Evolutionary conservation across 2,329 filamentous ascomycete species (phyloP).

Genomic region (Penicillium sp.): DNA sequence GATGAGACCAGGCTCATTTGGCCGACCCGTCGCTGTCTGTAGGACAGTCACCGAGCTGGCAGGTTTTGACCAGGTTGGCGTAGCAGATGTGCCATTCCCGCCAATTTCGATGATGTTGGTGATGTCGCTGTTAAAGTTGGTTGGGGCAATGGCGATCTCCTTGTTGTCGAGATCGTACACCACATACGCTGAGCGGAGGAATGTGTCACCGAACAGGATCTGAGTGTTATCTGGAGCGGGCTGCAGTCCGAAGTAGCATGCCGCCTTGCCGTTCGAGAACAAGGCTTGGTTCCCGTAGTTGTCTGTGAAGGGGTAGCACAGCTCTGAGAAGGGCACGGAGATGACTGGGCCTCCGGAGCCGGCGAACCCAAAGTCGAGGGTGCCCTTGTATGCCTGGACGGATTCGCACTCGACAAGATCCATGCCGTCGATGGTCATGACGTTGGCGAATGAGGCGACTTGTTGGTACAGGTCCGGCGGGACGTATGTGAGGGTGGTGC

Average conservation of each 20-base stretch:
- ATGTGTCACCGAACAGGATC: neutral
- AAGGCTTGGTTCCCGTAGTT: neutral
- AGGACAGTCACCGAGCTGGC: neutral
- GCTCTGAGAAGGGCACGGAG: neutral
- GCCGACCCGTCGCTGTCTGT: neutral
- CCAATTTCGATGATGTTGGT: neutral
- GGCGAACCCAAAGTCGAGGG: conserved; percentile 1
- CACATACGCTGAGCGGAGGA: conserved; percentile 2
- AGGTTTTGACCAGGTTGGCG: neutral
- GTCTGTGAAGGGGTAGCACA: neutral
- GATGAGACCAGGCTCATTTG: neutral
- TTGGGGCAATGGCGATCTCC: conserved; percentile 1
- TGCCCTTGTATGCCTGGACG: neutral
- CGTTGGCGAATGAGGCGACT: conserved; percentile 3
- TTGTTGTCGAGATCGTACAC: conserved; percentile 1
- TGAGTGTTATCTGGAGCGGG: neutral
- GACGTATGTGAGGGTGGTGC: conserved; percentile 1
- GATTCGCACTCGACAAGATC: neutral
- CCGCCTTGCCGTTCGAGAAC: neutral
- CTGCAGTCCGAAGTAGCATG: neutral
- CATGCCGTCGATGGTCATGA: neutral
- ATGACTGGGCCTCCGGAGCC: neutral
- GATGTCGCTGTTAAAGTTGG: neutral
- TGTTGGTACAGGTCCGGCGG: neutral
- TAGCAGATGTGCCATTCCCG: neutral